Conservation (phyloP, 2,329 filamentous ascomycete genomes). For the Saccharata proteae region DNA sequence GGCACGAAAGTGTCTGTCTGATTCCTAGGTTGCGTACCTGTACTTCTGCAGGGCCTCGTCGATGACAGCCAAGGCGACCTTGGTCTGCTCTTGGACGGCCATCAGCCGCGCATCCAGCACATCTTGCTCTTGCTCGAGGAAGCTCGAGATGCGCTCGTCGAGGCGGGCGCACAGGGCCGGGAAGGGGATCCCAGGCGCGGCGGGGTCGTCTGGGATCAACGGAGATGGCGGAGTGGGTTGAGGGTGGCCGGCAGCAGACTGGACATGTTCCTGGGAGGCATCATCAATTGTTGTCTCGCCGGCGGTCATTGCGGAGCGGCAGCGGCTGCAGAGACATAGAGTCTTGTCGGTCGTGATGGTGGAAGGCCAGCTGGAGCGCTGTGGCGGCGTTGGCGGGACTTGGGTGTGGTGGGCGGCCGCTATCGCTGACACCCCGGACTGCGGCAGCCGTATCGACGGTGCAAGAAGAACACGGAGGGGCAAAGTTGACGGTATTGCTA, state of each 20-base stretch:
- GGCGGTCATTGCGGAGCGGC: conserved; percentile 23
- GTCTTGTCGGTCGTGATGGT: conserved; percentile 10
- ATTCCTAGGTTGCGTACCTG: conserved; percentile 43
- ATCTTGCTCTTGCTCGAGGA: conserved; percentile 50
- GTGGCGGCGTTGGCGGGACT: conserved; percentile 3
- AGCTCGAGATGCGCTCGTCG: conserved; percentile 48
- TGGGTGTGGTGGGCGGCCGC: background rate
- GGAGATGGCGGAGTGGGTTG: too few species aligned
- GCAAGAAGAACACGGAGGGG: too few species aligned
- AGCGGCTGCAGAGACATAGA: conserved; percentile 21
- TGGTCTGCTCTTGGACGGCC: conserved; percentile 62
- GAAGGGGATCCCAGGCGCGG: conserved; percentile 39
- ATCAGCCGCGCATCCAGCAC: conserved; percentile 37
- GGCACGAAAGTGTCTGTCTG: conserved; percentile 3
- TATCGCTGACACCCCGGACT: background rate
- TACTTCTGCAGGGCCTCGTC: conserved; percentile 65
- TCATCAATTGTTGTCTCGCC: conserved; percentile 28
- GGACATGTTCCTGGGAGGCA: conserved; percentile 9
- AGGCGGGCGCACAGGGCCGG: conserved; percentile 37
- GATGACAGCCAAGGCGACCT: conserved; percentile 60
- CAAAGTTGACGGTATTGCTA: too few species aligned
- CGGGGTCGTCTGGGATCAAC: conserved; percentile 23
- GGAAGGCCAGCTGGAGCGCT: conserved; percentile 1
- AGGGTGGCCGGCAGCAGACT: too few species aligned
- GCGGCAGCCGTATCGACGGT: too few species aligned